Evolutionary conservation across 805 yeast genomes (phyloP), one percentile per base, ranked within the genome.

Genomic region (Candida mattraensis): DNA sequence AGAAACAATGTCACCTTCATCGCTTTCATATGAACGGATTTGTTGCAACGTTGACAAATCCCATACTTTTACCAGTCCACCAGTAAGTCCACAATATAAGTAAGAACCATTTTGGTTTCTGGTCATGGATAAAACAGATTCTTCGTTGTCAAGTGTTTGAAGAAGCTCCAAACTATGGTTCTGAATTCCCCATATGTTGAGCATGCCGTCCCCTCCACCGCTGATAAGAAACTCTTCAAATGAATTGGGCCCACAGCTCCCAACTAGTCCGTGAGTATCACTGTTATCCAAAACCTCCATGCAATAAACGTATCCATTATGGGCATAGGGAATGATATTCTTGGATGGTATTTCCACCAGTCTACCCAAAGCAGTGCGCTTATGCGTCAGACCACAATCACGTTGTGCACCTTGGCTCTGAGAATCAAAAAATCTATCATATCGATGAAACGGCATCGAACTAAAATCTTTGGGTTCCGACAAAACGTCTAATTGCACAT

Each of bases 151-250:
- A 23, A 86, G 58, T 7, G 67, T 54, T 14, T 64, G 61, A 0
- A 66, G 31, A 14, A 63, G 45, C 5, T 38, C 42, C 12, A 63
- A 20, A 7, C 37, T 50, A 42, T 39, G 30, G 5, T 50, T 45
- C 5, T 44, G 28, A 18, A 78, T 50, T 0, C 76, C 74, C 98
- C 98, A 91, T 9, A 87, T 57, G 49, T 86, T 86, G n/a, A 83
- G 75, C 7, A 73, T 50, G 0, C 97, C 98, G 61, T 93, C 98
- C 29, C 98, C 98, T 33, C 96, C 95, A 18, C 94, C 91, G 3
- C 85, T 70, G 4, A 82, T 60, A 6, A 84, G 53, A 7, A 64
- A 56, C 24, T 70, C 72, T 5, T 59, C 42, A 27, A 35, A 50
- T n/a, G 44, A 47, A 14, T 54, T 59, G 2, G 58, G 48, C 5